Conservation (phyloP, 2,329 filamentous ascomycete species). For the Lasiodiplodia hormozganensis region DNA sequence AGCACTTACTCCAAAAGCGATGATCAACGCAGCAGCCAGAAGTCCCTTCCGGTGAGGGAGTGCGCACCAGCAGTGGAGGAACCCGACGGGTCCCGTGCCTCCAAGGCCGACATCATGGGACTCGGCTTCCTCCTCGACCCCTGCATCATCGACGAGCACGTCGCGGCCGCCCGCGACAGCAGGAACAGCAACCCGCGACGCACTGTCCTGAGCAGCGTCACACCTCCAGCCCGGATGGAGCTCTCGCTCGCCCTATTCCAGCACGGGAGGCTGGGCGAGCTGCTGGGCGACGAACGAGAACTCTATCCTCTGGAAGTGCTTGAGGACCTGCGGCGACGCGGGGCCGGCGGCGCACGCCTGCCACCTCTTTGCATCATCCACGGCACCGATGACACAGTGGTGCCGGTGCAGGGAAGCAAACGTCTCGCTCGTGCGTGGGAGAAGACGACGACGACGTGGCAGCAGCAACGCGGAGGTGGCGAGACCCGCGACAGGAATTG, state of each 20-base stretch:
- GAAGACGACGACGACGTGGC: constrained; percentile 23
- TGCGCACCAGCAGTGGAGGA: background rate
- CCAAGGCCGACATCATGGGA: constrained; percentile 17
- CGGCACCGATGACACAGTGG: constrained; percentile 39
- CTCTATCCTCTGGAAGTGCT: constrained; percentile 40
- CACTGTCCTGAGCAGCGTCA: constrained; percentile 33
- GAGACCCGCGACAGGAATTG: background rate
- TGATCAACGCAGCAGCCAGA: background rate
- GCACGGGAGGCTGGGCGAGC: constrained; percentile 37
- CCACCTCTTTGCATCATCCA: constrained; percentile 44
- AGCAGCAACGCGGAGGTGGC: background rate
- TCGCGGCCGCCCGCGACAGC: constrained; percentile 30
- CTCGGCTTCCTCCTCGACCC: constrained; percentile 30
- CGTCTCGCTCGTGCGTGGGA: constrained; percentile 38
- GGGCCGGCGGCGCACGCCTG: constrained; percentile 26
- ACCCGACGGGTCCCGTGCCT: background rate
- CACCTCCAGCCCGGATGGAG: constrained; percentile 34
- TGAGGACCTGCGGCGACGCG: constrained; percentile 33
- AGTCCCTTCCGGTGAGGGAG: background rate
- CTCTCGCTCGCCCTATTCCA: constrained; percentile 35
- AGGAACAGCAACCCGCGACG: constrained; percentile 28
- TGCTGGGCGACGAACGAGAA: constrained; percentile 37
- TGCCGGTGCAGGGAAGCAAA: constrained; percentile 38
- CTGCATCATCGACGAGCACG: constrained; percentile 36
- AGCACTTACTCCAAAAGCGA: background rate